Conservation (phyloP, 805 yeast species). For the Ogataea siamensis region DNA sequence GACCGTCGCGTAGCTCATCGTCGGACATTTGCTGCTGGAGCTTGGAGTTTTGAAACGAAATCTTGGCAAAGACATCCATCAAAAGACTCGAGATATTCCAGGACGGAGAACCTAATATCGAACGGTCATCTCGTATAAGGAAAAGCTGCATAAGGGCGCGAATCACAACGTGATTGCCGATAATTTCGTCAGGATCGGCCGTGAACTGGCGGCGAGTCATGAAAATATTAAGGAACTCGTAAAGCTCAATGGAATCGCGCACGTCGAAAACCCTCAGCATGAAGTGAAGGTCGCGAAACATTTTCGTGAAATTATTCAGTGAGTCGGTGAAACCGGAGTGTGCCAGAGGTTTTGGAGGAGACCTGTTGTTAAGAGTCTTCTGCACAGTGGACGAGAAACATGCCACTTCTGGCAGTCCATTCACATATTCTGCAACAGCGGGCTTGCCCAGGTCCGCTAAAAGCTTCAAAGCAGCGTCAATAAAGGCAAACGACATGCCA, state of each 20-base stretch:
- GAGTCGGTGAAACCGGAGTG: constrained; percentile 25
- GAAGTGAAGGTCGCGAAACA: constrained; percentile 39
- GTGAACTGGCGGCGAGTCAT: constrained; percentile 28
- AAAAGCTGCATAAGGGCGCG: constrained; percentile 63
- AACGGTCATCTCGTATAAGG: constrained; percentile 59
- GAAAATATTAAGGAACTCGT: constrained; percentile 26
- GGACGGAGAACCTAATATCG: constrained; percentile 48
- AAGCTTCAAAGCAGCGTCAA: constrained; percentile 8
- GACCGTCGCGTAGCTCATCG: constrained; percentile 22
- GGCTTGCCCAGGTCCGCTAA: constrained; percentile 8
- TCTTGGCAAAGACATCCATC: constrained; percentile 25
- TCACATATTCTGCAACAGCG: constrained; percentile 19
- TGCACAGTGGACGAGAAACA: constrained; percentile 49
- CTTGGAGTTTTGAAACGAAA: constrained; percentile 27
- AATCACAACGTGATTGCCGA: constrained; percentile 47
- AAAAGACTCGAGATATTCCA: constrained; percentile 39
- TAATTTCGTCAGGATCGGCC: constrained; percentile 28
- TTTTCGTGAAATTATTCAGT: constrained; percentile 17
- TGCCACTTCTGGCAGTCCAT: constrained; percentile 29
- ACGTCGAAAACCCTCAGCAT: constrained; percentile 35
- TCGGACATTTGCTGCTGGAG: constrained; percentile 13
- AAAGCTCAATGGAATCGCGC: constrained; percentile 27
- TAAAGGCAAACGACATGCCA: constrained; percentile 4
- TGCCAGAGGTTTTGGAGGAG: constrained; percentile 41
- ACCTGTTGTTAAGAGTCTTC: constrained; percentile 43